A percentile compares a stretch with the other conserved stretches of the same genome.
phyloP scores from a whole-genome alignment of 441 rosid genomes.

The Gossypium schwendimanii region DNA sequence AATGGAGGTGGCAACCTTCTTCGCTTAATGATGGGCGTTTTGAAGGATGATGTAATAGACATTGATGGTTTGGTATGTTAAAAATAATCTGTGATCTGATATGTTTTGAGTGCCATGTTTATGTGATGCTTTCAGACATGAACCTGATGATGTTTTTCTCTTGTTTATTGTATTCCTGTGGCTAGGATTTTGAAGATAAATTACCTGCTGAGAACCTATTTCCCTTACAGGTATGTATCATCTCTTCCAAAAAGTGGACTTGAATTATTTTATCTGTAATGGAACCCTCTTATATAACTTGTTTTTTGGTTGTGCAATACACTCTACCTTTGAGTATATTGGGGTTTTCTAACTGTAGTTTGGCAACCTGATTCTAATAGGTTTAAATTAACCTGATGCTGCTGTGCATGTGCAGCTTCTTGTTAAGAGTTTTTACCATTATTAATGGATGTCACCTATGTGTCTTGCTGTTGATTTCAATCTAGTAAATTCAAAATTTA shows the following conservation, averaged over 20 bases:
- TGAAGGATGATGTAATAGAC: conserved; percentile 91
- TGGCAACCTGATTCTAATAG: background rate
- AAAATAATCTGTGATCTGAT: conserved; percentile 1
- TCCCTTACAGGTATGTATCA: conserved; percentile 69
- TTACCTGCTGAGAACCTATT: conserved; percentile 79
- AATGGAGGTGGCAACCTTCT: conserved; percentile 82
- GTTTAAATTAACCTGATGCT: background rate
- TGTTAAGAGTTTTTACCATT: background rate
- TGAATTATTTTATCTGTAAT: conserved; percentile 3
- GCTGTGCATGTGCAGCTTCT: background rate
- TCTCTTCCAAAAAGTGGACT: background rate
- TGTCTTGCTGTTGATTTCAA: background rate
- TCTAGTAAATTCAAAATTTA: background rate
- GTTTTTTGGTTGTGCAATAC: background rate
- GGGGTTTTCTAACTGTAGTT: background rate
- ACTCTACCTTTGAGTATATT: background rate
- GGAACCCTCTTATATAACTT: background rate
- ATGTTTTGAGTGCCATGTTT: conserved; percentile 1
- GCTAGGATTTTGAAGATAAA: conserved; percentile 81
- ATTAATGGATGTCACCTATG: background rate
- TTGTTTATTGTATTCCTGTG: conserved; percentile 15
- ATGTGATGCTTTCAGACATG: background rate
- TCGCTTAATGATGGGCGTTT: conserved; percentile 81
- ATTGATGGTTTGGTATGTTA: conserved; percentile 88
- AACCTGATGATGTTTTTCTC: background rate